phyloP scores from a whole-genome alignment of 495 filamentous ascomycete genomes.

The Trichoderma gamsii region DNA sequence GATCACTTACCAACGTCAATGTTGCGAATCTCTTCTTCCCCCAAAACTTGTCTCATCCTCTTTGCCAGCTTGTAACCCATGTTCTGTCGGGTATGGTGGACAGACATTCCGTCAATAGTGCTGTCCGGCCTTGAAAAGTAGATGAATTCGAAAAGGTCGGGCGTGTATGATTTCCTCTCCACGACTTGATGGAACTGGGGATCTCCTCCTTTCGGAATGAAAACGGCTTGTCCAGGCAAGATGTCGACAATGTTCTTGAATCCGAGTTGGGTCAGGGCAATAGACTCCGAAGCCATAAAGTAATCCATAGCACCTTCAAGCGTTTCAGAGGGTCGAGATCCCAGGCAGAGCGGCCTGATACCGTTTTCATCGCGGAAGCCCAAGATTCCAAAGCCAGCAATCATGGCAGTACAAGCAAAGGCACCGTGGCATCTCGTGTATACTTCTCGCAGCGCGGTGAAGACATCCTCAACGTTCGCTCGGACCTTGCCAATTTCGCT shows the following conservation, averaged over 20 bases:
- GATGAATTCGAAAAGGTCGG: constrained; percentile 90
- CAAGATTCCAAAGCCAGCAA: constrained; percentile 87
- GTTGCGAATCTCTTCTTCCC: constrained; percentile 66
- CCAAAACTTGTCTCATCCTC: constrained; percentile 66
- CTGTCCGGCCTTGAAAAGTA: constrained; percentile 87
- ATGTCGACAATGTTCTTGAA: constrained; percentile 80
- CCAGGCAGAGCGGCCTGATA: constrained; percentile 83
- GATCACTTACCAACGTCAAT: constrained; percentile 72
- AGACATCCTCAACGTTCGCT: constrained; percentile 87
- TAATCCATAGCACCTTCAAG: constrained; percentile 74
- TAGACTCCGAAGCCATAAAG: constrained; percentile 96
- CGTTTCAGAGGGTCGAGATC: constrained; percentile 58
- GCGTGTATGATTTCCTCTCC: constrained; percentile 65
- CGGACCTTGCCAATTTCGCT: constrained; percentile 95
- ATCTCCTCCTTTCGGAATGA: constrained; percentile 75
- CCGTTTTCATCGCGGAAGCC: constrained; percentile 82
- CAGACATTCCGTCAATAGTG: constrained; percentile 87
- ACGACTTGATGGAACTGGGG: constrained; percentile 76
- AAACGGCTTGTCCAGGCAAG: constrained; percentile 85
- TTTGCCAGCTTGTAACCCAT: constrained; percentile 88
- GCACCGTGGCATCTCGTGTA: constrained; percentile 76
- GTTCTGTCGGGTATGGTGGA: constrained; percentile 79
- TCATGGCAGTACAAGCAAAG: constrained; percentile 73
- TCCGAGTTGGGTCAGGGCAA: constrained; percentile 81
- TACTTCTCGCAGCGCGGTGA: constrained; percentile 66